These are phyloP conservation scores for Amauroascus niger DNA, from an alignment of 2,329 filamentous ascomycete species.

Conservation along the genomic window DNA sequence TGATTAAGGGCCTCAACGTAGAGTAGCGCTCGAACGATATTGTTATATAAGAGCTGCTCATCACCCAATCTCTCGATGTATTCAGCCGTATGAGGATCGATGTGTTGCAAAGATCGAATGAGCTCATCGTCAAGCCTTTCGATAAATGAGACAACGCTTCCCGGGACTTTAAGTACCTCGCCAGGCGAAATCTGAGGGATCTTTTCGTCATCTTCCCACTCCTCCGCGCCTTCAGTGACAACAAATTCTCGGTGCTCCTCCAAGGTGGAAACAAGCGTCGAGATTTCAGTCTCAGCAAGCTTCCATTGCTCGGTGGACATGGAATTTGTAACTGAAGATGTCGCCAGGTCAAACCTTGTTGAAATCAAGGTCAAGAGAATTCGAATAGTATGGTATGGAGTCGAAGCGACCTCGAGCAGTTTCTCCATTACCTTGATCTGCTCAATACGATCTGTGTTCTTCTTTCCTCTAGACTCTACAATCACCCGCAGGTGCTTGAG, in stretches of 20 bases:
- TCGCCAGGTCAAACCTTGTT: constrained; percentile 84
- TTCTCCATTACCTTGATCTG: constrained; percentile 98
- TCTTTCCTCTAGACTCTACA: constrained; percentile 92
- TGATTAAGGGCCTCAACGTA: constrained; percentile 78
- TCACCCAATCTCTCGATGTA: constrained; percentile 94
- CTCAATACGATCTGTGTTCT: constrained; percentile 91
- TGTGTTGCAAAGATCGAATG: constrained; percentile 89
- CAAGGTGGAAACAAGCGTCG: constrained; percentile 64
- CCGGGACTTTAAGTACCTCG: constrained; percentile 81
- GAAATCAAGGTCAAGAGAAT: constrained; percentile 86
- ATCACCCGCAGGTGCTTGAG: constrained; percentile 92
- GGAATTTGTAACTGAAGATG: constrained; percentile 59
- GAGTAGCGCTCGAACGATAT: constrained; percentile 75
- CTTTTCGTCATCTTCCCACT: constrained; percentile 99
- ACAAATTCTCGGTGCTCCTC: constrained; percentile 71
- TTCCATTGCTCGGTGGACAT: constrained; percentile 99
- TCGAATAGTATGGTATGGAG: constrained; percentile 87
- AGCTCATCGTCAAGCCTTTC: constrained; percentile 96
- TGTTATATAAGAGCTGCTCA: constrained; percentile 81
- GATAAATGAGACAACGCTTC: constrained; percentile 86
- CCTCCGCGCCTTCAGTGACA: constrained; percentile 83
- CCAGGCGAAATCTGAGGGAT: constrained; percentile 61
- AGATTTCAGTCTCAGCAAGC: constrained; percentile 77
- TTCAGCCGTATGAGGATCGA: constrained; percentile 96
- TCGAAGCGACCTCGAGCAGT: constrained; percentile 75